Base-by-base conservation (phyloP, 208 protist species). In the Phytomonas sp. region DNA sequence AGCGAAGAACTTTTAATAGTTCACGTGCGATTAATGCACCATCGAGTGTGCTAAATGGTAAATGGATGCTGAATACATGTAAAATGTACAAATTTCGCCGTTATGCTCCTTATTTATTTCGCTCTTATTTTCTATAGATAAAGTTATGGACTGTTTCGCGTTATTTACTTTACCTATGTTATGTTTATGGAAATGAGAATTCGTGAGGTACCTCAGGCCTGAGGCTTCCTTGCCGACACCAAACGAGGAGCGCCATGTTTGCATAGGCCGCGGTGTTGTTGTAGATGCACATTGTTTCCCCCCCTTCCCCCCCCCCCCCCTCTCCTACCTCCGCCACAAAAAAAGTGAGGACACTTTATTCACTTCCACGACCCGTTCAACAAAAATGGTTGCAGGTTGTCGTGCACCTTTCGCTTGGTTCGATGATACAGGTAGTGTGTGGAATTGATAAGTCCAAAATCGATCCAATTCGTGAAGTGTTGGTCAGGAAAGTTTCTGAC, bases 361-460 rank as follows among this genome's bases (percentile, higher is more conserved):
- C 89, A 95, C 78, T 96, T 93, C 61, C 87, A 96, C 72, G 64
- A 78, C 9, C 78, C 92, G 28, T 76, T 96, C 34, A 62, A 78
- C 61, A 91, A 93, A 73, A 72, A 81, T 59, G 70, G 71, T 32
- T 78, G 87, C 26, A 69, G 62, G 29, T 60, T 76, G 33, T 65
- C 91, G 37, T 93, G 67, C 81, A 43, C 76, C 72, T 40, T 92
- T 96, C 20, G 40, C 4, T 51, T 70, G 87, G 81, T 70, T 73
- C 83, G 56, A 62, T 81, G 3, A 36, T 96, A 28, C 79, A 87
- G 13, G 73, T 73, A 17, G 81, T 78, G 31, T 77, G 87, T 6
- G 81, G 78, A 15, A 78, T 92, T 32, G 76, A 90, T 60, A 60
- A 71, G 53, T 63, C 67, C 5, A 60, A 26, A 8, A 80, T 90